Conservation (phyloP, 306 rosid species). For the Casuarina cunninghamiana region DNA sequence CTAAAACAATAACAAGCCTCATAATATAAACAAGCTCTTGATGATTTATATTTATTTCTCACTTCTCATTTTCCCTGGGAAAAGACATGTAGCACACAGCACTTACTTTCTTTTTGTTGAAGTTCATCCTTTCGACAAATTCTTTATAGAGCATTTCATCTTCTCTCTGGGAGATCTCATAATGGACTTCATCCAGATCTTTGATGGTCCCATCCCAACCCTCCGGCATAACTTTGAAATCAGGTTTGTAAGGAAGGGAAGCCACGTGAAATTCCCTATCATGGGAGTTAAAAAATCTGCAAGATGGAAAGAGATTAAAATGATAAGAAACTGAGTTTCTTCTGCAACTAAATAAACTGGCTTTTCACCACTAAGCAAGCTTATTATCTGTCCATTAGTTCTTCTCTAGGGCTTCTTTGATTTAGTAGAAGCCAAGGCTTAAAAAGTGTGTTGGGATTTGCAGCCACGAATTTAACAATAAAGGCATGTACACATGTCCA, state of each 20-base stretch:
- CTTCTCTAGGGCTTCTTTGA: too few species aligned
- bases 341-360: not conserved
- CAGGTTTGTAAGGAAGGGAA: slow-evolving; percentile 90
- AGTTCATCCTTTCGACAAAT: slow-evolving; percentile 76
- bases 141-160: slow-evolving; percentile 89
- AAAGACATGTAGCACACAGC: not conserved
- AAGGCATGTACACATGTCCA: not conserved
- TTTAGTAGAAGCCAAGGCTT: not conserved
- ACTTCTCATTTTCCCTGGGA: not conserved
- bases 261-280: slow-evolving; percentile 95
- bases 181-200: slow-evolving; percentile 93
- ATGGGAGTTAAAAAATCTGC: slow-evolving; percentile 84
- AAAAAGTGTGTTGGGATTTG: not conserved
- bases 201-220: slow-evolving; percentile 96
- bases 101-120: slow-evolving; percentile 93
- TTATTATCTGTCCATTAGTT: not conserved
- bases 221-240: slow-evolving; percentile 97
- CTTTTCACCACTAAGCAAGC: not conserved
- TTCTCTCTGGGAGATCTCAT: slow-evolving; percentile 82
- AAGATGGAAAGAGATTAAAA: slow-evolving; percentile 11
- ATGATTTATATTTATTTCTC: not conserved
- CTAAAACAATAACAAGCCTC: not conserved
- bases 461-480: not conserved
- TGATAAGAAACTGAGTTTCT: not conserved
- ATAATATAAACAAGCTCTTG: not conserved